phyloP scores from a whole-genome alignment of 2,329 filamentous ascomycete genomes.

The Xylaria polymorpha region DNA sequence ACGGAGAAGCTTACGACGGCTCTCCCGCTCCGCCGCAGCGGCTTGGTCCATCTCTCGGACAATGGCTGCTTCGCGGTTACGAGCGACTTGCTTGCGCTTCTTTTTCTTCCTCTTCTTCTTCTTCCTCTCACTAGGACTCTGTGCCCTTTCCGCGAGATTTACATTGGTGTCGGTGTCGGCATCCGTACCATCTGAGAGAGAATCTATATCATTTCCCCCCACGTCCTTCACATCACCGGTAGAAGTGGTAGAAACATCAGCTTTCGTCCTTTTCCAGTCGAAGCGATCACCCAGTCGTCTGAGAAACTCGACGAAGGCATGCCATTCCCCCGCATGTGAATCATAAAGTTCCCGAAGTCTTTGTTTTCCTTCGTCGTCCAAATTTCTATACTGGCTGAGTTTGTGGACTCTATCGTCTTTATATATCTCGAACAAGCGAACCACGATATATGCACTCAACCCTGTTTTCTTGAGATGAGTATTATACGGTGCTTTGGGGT shows the following conservation, averaged over 20 bases:
- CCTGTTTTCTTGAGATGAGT: conserved; percentile 32
- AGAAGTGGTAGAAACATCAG: background rate
- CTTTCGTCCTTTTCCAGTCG: conserved; percentile 37
- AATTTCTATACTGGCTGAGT: conserved; percentile 38
- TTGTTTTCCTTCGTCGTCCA: conserved; percentile 35
- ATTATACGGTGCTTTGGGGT: conserved; percentile 37
- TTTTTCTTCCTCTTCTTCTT: conserved; percentile 63
- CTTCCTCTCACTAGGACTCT: conserved; percentile 55
- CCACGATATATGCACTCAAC: conserved; percentile 38
- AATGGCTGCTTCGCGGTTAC: conserved; percentile 63
- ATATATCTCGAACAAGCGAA: conserved; percentile 46
- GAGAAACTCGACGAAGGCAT: conserved; percentile 42
- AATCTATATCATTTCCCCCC: conserved; percentile 8
- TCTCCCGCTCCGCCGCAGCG: conserved; percentile 66
- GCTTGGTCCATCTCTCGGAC: conserved; percentile 66
- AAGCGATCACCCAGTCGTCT: conserved; percentile 46
- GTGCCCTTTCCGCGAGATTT: conserved; percentile 47
- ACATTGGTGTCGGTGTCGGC: conserved; percentile 31
- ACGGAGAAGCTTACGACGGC: conserved; percentile 61
- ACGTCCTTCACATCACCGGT: conserved; percentile 10
- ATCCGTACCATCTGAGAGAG: conserved; percentile 28
- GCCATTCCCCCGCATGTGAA: conserved; percentile 29
- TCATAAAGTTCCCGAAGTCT: conserved; percentile 29
- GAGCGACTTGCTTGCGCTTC: conserved; percentile 54
- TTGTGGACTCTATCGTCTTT: conserved; percentile 28